Base-by-base conservation (phyloP, 1,284 basidiomycete species). In the Cutaneotrichosporon arboriforme region DNA sequence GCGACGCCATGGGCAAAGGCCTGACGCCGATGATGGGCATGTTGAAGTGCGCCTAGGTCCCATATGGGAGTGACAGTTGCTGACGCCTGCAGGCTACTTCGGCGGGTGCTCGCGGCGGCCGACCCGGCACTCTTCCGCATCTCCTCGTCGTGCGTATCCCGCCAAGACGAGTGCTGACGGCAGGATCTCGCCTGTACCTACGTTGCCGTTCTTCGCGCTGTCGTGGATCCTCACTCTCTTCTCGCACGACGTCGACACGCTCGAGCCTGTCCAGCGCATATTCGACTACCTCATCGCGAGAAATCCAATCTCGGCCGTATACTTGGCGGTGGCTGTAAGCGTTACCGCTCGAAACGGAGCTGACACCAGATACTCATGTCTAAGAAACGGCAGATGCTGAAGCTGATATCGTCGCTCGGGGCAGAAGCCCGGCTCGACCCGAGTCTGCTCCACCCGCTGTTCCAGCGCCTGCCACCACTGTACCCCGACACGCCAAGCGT, bases 191-290 rank as follows among this genome's bases (percentile, higher is more conserved):
- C 70, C 69, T 3, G 65, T 68, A 1, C 66, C 66, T 7, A 67
- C 67, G 9, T 52, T 70, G 5, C 68, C 69, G 0, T 72, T 72
- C 71, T 91, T 87, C 68, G 89, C 90, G 0, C 80, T 97, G 8
- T 88, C 90, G 12, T 90, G 92, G 77, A 81, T 96, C 36, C 78
- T 97, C 36, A 94, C 91, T 0, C 79, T 96, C 26, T 88, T 96
- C 73, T 85, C 91, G 5, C 92, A 97, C 71, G 90, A 94, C 64
- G 80, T 90, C 52, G 88, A 90, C 9, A 87, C 86, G 1, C 79
- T 93, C 20, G 80, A 84, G 3, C 81, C 91, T 20, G 86, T 90
- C 31, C 90, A 92, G 71, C 84, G 90, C 56, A 81, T 91, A 42
- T 90, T 94, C 69, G 91, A 94, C 74, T 96, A 85, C 68, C 75